Conservation (phyloP, 805 yeast species). For the Yarrowia bubula region DNA sequence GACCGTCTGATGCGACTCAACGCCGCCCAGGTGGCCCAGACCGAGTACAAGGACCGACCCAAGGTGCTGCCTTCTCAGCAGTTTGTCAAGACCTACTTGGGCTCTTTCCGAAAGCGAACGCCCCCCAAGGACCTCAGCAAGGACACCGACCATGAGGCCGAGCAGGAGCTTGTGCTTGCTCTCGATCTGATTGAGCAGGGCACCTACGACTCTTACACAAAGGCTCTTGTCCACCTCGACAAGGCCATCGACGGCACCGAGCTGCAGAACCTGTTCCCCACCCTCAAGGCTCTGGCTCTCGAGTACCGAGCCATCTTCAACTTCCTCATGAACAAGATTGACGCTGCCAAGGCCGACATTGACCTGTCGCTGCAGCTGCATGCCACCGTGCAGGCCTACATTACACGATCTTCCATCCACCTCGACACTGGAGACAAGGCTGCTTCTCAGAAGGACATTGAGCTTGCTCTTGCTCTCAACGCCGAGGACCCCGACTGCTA, state of each 20-base stretch:
- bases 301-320: conserved; percentile 82
- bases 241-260: conserved; percentile 39
- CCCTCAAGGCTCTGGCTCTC: conserved; percentile 58
- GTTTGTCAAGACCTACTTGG: conserved; percentile 79
- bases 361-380: conserved; percentile 60
- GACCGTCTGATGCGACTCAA: conserved; percentile 84
- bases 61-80: conserved; percentile 68
- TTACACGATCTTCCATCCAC: conserved; percentile 74
- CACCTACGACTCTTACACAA: conserved; percentile 56
- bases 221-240: conserved; percentile 52
- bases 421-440: conserved; percentile 72
- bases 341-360: conserved; percentile 61
- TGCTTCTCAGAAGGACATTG: conserved; percentile 65
- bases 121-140: conserved; percentile 48
- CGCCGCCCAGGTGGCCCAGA: conserved; percentile 69
- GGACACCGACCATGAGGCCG: conserved; percentile 58
- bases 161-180: conserved; percentile 63
- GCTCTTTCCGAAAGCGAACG: conserved; percentile 68
- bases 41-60: conserved; percentile 51
- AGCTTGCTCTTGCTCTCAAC: conserved; percentile 64
- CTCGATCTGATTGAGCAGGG: conserved; percentile 53
- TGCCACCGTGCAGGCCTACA: conserved; percentile 75
- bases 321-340: conserved; percentile 74
- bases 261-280: conserved; percentile 33
- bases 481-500: conserved; percentile 75